Evolutionary conservation across 176 grass and related monocot genomes (phyloP).

Genomic region (Saccharum officinarum): DNA sequence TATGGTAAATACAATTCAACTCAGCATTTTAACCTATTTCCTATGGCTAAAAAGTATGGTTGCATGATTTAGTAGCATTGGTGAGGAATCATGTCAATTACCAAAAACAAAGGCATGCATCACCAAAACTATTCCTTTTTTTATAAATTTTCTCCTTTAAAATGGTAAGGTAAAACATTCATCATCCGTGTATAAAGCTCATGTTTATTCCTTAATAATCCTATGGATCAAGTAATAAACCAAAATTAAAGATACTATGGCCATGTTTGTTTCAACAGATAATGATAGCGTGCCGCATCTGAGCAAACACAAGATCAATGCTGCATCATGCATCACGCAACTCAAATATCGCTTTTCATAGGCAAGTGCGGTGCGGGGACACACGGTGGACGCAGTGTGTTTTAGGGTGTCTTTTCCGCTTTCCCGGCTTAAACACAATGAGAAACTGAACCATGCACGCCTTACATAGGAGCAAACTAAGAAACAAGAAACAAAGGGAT

Average conservation of each 20-base stretch:
- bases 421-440: neutral
- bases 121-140: neutral
- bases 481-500: neutral
- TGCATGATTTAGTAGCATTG: neutral
- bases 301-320: neutral
- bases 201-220: neutral
- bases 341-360: neutral
- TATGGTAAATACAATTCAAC: neutral
- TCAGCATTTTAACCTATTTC: neutral
- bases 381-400: neutral
- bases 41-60: neutral
- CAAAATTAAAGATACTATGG: neutral
- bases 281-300: neutral
- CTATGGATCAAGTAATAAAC: neutral
- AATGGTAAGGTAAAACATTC: neutral
- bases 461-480: neutral
- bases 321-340: neutral
- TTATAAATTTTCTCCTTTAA: neutral
- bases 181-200: neutral
- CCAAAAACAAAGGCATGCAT: neutral
- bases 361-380: neutral
- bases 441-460: neutral
- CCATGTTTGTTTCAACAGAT: neutral
- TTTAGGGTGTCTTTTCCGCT: neutral
- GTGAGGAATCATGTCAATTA: slow-evolving; percentile 4